Conservation (phyloP, 2,329 filamentous ascomycete species). For the Diplodia seriata region DNA sequence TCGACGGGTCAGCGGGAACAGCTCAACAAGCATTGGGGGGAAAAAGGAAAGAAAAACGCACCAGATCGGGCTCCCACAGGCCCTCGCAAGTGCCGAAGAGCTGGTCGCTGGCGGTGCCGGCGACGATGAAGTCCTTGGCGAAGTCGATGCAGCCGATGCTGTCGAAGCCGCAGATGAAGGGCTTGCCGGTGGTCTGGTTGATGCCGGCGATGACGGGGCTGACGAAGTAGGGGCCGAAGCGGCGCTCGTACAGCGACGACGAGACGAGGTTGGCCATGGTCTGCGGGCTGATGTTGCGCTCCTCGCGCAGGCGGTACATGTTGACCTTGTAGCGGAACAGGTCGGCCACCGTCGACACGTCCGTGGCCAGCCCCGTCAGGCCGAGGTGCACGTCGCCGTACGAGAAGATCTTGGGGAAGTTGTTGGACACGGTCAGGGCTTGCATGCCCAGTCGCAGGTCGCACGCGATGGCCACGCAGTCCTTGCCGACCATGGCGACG, state of each 20-base stretch:
- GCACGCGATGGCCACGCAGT: slow-evolving; percentile 99
- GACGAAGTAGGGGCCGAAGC: slow-evolving; percentile 97
- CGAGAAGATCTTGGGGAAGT: slow-evolving; percentile 99
- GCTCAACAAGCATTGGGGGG: not conserved
- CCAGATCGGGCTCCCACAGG: slow-evolving; percentile 96
- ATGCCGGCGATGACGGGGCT: slow-evolving; percentile 93
- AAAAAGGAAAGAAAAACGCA: slow-evolving; percentile 55
- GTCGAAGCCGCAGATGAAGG: slow-evolving; percentile 99
- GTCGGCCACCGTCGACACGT: slow-evolving; percentile 92
- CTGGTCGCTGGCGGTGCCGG: slow-evolving; percentile 94
- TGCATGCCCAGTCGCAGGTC: slow-evolving; percentile 97
- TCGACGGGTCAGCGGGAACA: slow-evolving; percentile 33
- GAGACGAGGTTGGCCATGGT: slow-evolving; percentile 97
- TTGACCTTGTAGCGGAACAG: slow-evolving; percentile 99
- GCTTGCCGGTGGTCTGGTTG: slow-evolving; percentile 90
- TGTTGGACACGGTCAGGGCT: slow-evolving; percentile 96
- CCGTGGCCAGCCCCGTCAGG: slow-evolving; percentile 93
- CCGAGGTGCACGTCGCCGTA: slow-evolving; percentile 96
- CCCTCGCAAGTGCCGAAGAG: slow-evolving; percentile 98
- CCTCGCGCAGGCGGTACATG: slow-evolving; percentile 98
- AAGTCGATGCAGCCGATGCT: slow-evolving; percentile 99
- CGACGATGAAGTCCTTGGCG: slow-evolving; percentile 99
- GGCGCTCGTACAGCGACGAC: slow-evolving; percentile 71
- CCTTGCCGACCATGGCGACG: slow-evolving; percentile 99
- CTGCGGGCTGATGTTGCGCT: slow-evolving; percentile 91